Evolutionary conservation across 1,284 basidiomycete species (phyloP), one percentile per base, ranked within the genome.

Genomic region (Phylloporus sp.): DNA sequence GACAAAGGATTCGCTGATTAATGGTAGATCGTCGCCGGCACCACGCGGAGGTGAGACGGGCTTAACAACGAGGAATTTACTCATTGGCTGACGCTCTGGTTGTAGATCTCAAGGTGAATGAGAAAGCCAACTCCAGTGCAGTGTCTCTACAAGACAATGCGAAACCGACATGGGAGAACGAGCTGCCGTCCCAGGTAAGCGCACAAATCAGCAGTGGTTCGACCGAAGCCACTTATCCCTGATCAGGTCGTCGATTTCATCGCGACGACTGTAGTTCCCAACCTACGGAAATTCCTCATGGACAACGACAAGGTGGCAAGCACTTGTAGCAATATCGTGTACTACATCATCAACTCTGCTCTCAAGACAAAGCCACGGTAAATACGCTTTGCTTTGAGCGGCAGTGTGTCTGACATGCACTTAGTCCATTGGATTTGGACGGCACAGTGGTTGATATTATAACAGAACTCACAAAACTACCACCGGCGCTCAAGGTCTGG

Each of bases 401-500:
- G 12, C 15, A 19, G 37, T 37, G 52, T 68, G 56, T 64, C 66
- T 72, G 56, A 67, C 56, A n/a, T 49, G 52, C 20, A 45, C 20
- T 23, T 63, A 93, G 92, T 72, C 90, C 91, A 4, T 78, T 94
- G 80, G 92, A 94, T 70, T 81, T 92, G 41, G 92, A 94, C 65
- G 78, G 79, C n/a, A 82, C 84, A 17, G 84, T 94, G 6, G 80
- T 97, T 2, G 83, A 86, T 0, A 89, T 98, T 20, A 80, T 98
- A 32, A 81, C 85, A 60, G 94, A 95, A 77, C 90, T 99, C 86
- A 87, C 93, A 4, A 89, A 86, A 68, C 88, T 97, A 64, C 91
- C 94, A 0, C 86, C 88, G 2, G 90, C 94, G 0, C 82, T 93
- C 70, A 97, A 95, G 75, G 88, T 93, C 4, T 99, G 98, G 98